Percentiles rank a stretch among this genome's conserved stretches.
Conservation (phyloP, 164 flowering plant species). For the Piper longum region DNA sequence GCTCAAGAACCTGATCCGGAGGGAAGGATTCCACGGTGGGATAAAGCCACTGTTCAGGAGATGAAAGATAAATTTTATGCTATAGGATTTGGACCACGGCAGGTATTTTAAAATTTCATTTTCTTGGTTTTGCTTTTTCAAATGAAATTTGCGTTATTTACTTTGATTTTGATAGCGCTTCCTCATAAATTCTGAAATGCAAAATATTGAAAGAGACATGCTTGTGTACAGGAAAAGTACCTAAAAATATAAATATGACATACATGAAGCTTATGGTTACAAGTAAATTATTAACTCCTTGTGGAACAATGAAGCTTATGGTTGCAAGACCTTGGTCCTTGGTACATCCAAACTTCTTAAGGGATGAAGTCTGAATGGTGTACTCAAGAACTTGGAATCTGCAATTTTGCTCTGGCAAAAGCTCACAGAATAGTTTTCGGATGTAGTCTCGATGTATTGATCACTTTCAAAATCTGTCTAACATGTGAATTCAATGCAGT, state of each 20-base stretch:
- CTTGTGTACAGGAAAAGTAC: too few relatives aligned
- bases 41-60: slow-evolving; percentile 65
- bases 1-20: slow-evolving; percentile 81
- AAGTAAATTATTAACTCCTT: too few relatives aligned
- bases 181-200: not conserved
- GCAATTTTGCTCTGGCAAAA: not conserved
- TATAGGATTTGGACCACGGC: slow-evolving; percentile 87
- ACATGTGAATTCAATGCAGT: slow-evolving; percentile 23
- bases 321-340: too few relatives aligned
- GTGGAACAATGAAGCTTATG: too few relatives aligned
- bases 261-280: too few relatives aligned
- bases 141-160: not conserved
- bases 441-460: not conserved
- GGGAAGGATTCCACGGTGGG: slow-evolving; percentile 84
- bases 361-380: not conserved
- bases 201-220: not conserved
- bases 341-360: too few relatives aligned
- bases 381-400: not conserved
- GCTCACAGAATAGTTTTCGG: not conserved
- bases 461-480: not conserved
- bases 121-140: not conserved
- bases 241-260: too few relatives aligned
- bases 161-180: not conserved
- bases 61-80: slow-evolving; percentile 82
- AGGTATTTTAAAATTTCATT: slow-evolving; percentile 30